Base-by-base conservation (phyloP, 1,139 yeast genomes). In the Kluyveromyces marxianus region DNA sequence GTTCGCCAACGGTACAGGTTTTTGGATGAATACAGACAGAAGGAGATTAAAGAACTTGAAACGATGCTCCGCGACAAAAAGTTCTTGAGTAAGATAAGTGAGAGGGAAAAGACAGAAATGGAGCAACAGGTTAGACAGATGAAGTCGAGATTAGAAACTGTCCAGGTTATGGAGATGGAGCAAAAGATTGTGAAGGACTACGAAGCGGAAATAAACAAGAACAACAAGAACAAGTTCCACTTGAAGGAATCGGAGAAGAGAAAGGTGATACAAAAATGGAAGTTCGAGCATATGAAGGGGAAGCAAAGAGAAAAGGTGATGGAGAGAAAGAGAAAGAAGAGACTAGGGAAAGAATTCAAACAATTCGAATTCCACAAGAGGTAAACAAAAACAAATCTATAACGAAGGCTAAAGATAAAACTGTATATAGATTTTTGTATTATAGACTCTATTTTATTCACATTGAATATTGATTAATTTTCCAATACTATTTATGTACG, bases 251-350 rank as follows among this genome's bases (percentile, higher is more conserved):
- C 83, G 48, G 97, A 90, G 53, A 81, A 86, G 70, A 72, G 94
- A 51, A 88, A 86, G 69, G 75, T 92, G 62, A 73, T 92, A 44
- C 90, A 89, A 61, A 84, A 84, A 68, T 95, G 92, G 65, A 86
- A 86, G 66, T 92, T 83, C 69, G 94, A 87, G 53, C 69, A 71
- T 49, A 85, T 92, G 96, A 86, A 80, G 70, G 71, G 83, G 39
- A 74, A 76, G 50, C 96, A 92, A 63, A 76, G 95, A 58, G 90
- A 85, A 56, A 84, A 83, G 74, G 89, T 84, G 35, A 78, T 92
- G 76, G 96, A 89, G 68, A 78, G 96, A 63, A 86, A 90, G 76
- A 79, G 97, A 62, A 90, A 90, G 84, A 86, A 83, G 76, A 79
- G 87, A 65, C 74, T 90, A 62, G 96, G 96, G 58, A 86, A 85